phyloP scores from a whole-genome alignment of 116 monocot genomes.

The Zostera marina region DNA sequence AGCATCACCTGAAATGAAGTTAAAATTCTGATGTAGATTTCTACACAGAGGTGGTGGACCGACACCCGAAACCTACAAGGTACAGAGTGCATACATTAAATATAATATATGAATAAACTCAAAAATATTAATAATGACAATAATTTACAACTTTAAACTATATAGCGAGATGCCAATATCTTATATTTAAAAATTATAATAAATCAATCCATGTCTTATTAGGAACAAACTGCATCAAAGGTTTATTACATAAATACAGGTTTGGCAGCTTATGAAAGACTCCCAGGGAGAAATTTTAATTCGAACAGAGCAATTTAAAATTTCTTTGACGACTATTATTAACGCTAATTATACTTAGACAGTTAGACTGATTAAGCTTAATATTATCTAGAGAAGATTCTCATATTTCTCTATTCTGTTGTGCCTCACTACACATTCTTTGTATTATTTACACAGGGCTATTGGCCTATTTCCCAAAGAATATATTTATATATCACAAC shows the following conservation, averaged over 20 bases:
- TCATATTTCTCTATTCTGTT: too few species aligned
- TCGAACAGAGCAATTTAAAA: not conserved
- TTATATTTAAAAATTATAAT: not conserved
- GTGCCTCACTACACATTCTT: too few species aligned
- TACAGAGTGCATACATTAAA: conserved; percentile 9
- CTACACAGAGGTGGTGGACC: conserved; percentile 76
- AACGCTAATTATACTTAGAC: too few species aligned
- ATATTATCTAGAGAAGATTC: too few species aligned
- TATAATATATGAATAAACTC: not conserved
- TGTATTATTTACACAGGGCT: too few species aligned
- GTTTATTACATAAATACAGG: too few species aligned
- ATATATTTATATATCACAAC: too few species aligned
- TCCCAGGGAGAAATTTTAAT: too few species aligned
- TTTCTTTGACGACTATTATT: not conserved
- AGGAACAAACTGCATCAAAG: too few species aligned
- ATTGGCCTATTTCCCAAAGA: too few species aligned
- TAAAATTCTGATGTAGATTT: conserved; percentile 39
- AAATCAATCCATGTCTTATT: not conserved
- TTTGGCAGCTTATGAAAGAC: too few species aligned
- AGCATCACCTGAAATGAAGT: conserved; percentile 37
- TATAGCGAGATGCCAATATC: not conserved
- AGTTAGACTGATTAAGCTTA: too few species aligned
- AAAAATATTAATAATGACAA: not conserved
- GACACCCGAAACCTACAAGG: conserved; percentile 49
- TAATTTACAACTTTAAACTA: not conserved